A percentile compares a stretch with the other conserved stretches of the same genome.
Conservation (phyloP, 1,284 basidiomycete species). For the Tilletia walkeri region DNA sequence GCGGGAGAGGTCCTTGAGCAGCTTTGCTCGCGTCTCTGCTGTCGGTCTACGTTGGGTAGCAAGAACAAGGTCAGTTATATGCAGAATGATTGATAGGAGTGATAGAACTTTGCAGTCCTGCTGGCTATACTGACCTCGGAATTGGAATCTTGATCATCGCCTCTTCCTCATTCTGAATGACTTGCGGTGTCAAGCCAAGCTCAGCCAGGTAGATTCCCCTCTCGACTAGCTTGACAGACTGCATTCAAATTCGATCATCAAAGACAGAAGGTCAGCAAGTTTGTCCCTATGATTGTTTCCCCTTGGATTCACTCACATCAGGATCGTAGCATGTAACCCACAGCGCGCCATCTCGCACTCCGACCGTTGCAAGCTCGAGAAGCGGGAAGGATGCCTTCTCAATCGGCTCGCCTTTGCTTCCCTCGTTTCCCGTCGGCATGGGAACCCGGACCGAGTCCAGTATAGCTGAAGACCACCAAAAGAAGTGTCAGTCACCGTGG, state of each 20-base stretch:
- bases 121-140: conserved; percentile 30
- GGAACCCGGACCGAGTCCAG: conserved; percentile 45
- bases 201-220: conserved; percentile 46
- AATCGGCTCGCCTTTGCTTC: conserved; percentile 2
- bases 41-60: conserved; percentile 31
- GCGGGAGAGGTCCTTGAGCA: conserved; percentile 44
- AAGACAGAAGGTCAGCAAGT: neutral
- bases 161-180: conserved; percentile 36
- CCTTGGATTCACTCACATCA: conserved; percentile 26
- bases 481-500: neutral
- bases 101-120: too few relatives aligned
- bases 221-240: conserved; percentile 52
- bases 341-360: conserved; percentile 45
- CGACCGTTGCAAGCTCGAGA: conserved; percentile 50
- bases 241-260: neutral
- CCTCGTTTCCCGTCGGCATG: neutral
- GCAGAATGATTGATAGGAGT: too few relatives aligned
- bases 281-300: neutral
- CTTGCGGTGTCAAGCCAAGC: conserved; percentile 46
- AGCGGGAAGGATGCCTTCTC: conserved; percentile 26
- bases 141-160: conserved; percentile 48
- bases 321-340: conserved; percentile 49
- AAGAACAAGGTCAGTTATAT: neutral
- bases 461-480: conserved; percentile 22
- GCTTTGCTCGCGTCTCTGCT: conserved; percentile 42